Percentiles rank a stretch among this genome's conserved stretches.
Conservation (phyloP, 306 rosid species). For the Ammopiptanthus mongolicus region DNA sequence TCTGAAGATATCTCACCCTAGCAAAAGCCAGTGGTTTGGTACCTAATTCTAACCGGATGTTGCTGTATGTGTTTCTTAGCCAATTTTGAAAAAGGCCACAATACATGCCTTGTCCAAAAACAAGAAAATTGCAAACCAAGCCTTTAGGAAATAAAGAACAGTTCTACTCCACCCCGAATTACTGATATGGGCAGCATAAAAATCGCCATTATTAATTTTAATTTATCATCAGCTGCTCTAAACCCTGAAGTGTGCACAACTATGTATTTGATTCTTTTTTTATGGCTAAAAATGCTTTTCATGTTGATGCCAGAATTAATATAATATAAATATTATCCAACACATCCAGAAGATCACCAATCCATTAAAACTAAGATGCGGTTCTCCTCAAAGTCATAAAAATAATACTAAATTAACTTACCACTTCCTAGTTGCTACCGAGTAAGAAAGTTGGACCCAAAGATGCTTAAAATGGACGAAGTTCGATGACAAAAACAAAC, state of each 20-base stretch:
- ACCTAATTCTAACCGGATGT: not conserved
- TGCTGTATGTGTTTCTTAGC: not conserved
- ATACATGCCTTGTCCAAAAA: not conserved
- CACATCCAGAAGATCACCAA: not conserved
- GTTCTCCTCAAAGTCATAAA: constrained; percentile 20
- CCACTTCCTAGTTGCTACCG: not conserved
- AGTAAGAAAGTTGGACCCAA: constrained; percentile 33
- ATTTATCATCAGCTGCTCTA: not conserved
- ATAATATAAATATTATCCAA: not conserved
- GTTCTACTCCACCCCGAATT: not conserved
- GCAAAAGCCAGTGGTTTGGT: not conserved
- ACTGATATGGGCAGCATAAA: not conserved
- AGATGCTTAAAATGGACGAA: constrained; percentile 21
- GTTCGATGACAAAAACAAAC: not conserved
- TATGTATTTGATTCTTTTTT: not conserved
- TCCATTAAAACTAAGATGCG: not conserved
- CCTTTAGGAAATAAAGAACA: not conserved
- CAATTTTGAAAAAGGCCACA: not conserved
- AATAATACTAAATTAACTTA: not conserved
- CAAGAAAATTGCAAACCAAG: not conserved
- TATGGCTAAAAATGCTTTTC: not conserved
- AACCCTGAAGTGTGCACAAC: constrained; percentile 3
- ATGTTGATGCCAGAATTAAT: not conserved
- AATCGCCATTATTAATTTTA: not conserved
- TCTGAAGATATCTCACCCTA: too few species aligned